These are phyloP conservation scores for Clarireedia paspali DNA, from an alignment of 2,329 filamentous ascomycete species.

Conservation along the genomic window DNA sequence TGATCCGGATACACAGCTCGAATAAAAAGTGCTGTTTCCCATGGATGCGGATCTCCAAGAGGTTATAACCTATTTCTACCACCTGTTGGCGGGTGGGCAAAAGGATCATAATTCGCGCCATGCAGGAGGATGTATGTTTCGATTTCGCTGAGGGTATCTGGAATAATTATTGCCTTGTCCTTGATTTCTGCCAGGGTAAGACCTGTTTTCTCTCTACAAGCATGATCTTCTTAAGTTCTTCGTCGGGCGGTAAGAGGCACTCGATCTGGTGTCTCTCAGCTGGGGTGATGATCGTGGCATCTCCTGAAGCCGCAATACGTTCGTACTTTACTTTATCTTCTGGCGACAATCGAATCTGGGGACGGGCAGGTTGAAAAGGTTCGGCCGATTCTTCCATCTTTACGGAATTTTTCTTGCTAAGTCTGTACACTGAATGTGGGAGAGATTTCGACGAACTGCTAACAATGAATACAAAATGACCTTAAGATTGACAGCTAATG, in stretches of 20 bases:
- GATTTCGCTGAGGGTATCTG: background rate
- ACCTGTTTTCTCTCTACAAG: background rate
- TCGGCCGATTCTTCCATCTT: too few relatives aligned
- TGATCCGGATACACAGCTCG: background rate
- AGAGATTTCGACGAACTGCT: too few relatives aligned
- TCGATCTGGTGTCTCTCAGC: background rate
- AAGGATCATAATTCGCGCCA: background rate
- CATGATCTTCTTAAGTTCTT: slow-evolving; percentile 8
- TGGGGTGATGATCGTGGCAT: background rate
- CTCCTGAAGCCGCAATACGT: background rate
- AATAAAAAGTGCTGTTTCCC: background rate
- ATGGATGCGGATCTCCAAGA: background rate
- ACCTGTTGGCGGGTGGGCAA: background rate
- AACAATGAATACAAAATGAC: too few relatives aligned
- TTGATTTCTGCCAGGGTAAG: background rate
- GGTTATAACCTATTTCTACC: background rate
- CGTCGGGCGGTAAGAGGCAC: background rate
- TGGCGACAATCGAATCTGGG: background rate
- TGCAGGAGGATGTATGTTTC: background rate
- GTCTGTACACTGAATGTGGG: too few relatives aligned
- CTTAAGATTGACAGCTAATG: too few relatives aligned
- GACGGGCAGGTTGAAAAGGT: too few relatives aligned
- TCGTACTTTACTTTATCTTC: background rate
- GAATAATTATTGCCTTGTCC: background rate
- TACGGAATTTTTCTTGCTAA: too few relatives aligned